A percentile compares a stretch with the other conserved stretches of the same genome.
phyloP scores from a whole-genome alignment of 352 stramenopile species.

The Phytophthora rubi region DNA sequence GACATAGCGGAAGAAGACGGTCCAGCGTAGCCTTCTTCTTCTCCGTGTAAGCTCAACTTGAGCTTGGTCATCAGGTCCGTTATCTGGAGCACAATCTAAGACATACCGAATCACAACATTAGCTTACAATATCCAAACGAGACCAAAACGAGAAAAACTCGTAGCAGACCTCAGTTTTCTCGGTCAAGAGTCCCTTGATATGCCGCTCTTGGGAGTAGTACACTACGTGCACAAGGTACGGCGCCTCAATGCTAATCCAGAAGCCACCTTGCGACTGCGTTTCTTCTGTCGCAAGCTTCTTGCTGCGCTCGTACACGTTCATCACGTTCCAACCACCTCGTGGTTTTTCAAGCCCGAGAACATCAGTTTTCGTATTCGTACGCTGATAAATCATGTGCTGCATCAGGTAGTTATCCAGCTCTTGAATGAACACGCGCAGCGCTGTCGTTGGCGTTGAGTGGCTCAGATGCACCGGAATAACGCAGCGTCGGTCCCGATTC shows the following conservation, averaged over 20 bases:
- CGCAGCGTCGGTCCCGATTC: slow-evolving; percentile 57
- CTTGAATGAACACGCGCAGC: slow-evolving; percentile 78
- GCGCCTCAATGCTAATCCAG: slow-evolving; percentile 75
- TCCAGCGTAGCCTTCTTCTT: slow-evolving; percentile 18
- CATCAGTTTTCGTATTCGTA: slow-evolving; percentile 39
- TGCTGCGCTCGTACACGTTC: slow-evolving; percentile 49
- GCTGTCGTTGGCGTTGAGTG: slow-evolving; percentile 53
- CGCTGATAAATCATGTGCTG: slow-evolving; percentile 44
- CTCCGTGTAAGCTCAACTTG: slow-evolving; percentile 40
- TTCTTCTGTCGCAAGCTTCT: slow-evolving; percentile 41
- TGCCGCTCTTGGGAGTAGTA: slow-evolving; percentile 80
- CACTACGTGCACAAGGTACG: slow-evolving; percentile 75
- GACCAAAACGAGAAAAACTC: not conserved
- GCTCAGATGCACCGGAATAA: slow-evolving; percentile 64
- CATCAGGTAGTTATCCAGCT: slow-evolving; percentile 63
- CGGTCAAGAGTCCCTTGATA: slow-evolving; percentile 60
- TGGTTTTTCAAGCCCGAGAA: slow-evolving; percentile 58
- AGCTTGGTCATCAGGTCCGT: slow-evolving; percentile 57
- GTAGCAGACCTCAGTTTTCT: slow-evolving; percentile 71
- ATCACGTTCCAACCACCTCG: slow-evolving; percentile 55
- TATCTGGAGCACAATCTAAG: slow-evolving; percentile 63
- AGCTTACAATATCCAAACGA: not conserved
- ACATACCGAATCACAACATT: not conserved
- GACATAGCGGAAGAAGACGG: slow-evolving; percentile 4
- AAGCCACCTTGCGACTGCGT: slow-evolving; percentile 46